Percentiles rank a stretch among this genome's conserved stretches.
Conservation (phyloP, 2,329 filamentous ascomycete species). For the Aspergillus hiratsukae region DNA sequence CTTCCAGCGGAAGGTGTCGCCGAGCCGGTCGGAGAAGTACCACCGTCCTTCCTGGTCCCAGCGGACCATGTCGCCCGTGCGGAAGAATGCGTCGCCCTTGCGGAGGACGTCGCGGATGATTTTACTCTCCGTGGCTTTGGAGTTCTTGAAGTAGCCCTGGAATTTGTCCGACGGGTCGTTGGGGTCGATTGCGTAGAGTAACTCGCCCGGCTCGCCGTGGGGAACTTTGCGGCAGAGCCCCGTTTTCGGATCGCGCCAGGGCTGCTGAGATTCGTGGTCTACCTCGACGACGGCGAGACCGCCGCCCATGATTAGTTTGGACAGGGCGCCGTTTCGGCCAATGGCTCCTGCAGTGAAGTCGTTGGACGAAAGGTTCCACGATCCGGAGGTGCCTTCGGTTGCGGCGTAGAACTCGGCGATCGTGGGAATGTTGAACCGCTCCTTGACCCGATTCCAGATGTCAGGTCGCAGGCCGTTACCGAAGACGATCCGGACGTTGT, state of each 20-base stretch:
- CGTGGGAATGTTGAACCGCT: slow-evolving; percentile 69
- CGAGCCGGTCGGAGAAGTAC: slow-evolving; percentile 69
- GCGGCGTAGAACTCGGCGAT: slow-evolving; percentile 79
- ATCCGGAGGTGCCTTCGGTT: slow-evolving; percentile 65
- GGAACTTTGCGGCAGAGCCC: slow-evolving; percentile 61
- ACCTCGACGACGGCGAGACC: slow-evolving; percentile 60
- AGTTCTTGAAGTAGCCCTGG: slow-evolving; percentile 78
- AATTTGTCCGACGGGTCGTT: slow-evolving; percentile 61
- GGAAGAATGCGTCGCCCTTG: slow-evolving; percentile 77
- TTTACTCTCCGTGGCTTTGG: slow-evolving; percentile 66
- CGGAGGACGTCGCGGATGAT: slow-evolving; percentile 67
- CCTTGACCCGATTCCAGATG: slow-evolving; percentile 78
- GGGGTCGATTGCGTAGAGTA: slow-evolving; percentile 67
- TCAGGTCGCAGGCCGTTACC: slow-evolving; percentile 84
- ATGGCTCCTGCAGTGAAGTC: slow-evolving; percentile 72
- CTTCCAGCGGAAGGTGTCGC: slow-evolving; percentile 57
- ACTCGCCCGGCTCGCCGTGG: slow-evolving; percentile 65
- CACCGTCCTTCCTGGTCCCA: slow-evolving; percentile 65
- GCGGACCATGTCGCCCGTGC: slow-evolving; percentile 77
- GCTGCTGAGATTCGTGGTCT: slow-evolving; percentile 66
- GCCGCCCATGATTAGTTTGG: slow-evolving; percentile 50
- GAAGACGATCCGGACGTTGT: slow-evolving; percentile 69
- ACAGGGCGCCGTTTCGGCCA: slow-evolving; percentile 65
- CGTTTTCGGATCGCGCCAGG: slow-evolving; percentile 62
- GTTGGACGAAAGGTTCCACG: slow-evolving; percentile 71